Conservation (phyloP, 306 rosid species). For the Hylodesmum podocarpum region DNA sequence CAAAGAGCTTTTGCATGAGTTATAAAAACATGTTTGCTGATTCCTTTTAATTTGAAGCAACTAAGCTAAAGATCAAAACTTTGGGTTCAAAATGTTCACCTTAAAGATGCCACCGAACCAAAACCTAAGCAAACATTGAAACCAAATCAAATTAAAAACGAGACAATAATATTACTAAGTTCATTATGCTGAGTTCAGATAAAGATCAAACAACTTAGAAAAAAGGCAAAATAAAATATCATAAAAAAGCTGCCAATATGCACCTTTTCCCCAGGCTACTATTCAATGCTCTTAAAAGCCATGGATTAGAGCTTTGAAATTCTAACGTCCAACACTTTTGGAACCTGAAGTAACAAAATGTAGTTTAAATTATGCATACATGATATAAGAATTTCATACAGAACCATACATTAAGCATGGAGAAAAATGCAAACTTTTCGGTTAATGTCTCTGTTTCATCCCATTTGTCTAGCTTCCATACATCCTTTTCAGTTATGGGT, state of each 20-base stretch:
- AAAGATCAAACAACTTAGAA: not conserved
- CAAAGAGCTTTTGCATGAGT: not conserved
- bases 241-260: not conserved
- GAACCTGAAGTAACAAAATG: slow-evolving; percentile 49
- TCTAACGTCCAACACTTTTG: slow-evolving; percentile 73
- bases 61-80: not conserved
- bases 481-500: slow-evolving; percentile 71
- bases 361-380: slow-evolving; percentile 1
- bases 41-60: slow-evolving; percentile 7
- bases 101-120: slow-evolving; percentile 81
- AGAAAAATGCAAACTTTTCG: slow-evolving; percentile 45
- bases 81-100: slow-evolving; percentile 44
- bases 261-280: slow-evolving; percentile 84
- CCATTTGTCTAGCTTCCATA: slow-evolving; percentile 91
- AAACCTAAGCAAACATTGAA: slow-evolving; percentile 54
- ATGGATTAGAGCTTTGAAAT: slow-evolving; percentile 63
- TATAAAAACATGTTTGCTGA: slow-evolving; percentile 1
- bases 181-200: not conserved
- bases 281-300: slow-evolving; percentile 82
- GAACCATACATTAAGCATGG: slow-evolving; percentile 19
- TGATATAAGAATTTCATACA: slow-evolving; percentile 16
- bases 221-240: slow-evolving; percentile 18
- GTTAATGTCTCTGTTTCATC: slow-evolving; percentile 65
- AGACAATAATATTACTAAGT: not conserved
- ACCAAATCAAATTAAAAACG: slow-evolving; percentile 27